Conservation (phyloP, 2,329 filamentous ascomycete genomes). For the Ascochyta koolunga region DNA sequence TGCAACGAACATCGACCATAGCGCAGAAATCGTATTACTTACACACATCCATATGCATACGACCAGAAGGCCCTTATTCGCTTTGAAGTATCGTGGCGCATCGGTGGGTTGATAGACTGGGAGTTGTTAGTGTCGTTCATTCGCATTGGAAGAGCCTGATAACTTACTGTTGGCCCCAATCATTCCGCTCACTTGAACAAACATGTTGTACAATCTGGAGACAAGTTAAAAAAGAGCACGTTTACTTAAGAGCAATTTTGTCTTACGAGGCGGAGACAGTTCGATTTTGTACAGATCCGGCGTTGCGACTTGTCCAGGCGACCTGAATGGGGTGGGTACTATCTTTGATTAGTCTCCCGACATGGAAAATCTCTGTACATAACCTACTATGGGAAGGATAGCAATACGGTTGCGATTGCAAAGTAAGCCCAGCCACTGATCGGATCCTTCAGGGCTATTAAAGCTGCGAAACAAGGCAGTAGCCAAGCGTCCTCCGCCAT, state of each 20-base stretch:
- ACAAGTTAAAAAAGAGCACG: not conserved
- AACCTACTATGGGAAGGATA: conserved; percentile 45
- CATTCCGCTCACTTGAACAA: conserved; percentile 29
- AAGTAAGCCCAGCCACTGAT: conserved; percentile 55
- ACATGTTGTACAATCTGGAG: conserved; percentile 57
- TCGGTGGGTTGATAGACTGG: conserved; percentile 43
- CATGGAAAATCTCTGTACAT: conserved; percentile 36
- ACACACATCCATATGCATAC: conserved; percentile 34
- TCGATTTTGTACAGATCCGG: conserved; percentile 13
- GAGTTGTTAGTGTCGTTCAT: conserved; percentile 32
- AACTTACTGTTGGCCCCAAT: conserved; percentile 19
- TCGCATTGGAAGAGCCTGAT: conserved; percentile 6
- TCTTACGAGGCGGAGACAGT: conserved; percentile 10
- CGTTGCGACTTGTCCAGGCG: conserved; percentile 11
- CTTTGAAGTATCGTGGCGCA: conserved; percentile 17
- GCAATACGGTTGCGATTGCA: conserved; percentile 53
- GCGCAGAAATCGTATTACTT: conserved; percentile 25
- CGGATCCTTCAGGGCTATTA: conserved; percentile 15
- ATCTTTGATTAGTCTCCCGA: not conserved
- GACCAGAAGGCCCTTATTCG: conserved; percentile 35
- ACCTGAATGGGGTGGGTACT: conserved; percentile 13
- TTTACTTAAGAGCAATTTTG: not conserved
- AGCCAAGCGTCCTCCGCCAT: conserved; percentile 21
- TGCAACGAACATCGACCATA: conserved; percentile 16
- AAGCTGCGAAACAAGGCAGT: conserved; percentile 17